Evolutionary conservation across 1,284 basidiomycete genomes (phyloP), one percentile per base, ranked within the genome.

Genomic region (Limonomyces culmigenus): DNA sequence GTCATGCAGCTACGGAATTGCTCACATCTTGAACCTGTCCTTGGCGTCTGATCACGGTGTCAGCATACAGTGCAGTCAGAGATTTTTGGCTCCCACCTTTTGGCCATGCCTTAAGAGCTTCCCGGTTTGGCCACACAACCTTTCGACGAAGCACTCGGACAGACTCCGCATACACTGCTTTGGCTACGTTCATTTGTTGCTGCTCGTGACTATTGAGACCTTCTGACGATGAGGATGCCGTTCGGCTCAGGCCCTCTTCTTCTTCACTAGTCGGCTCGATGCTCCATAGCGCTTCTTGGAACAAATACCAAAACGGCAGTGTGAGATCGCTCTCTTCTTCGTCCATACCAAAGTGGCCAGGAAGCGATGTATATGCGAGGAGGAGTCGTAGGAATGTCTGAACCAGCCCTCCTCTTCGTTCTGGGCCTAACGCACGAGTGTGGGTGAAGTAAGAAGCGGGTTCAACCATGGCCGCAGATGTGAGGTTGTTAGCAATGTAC

Each of bases 321-420:
- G 80, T 83, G 62, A 84, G 70, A 59, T 89, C 85, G 47, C 80
- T 86, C 47, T 84, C 74, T 36, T 84, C 77, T 49, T 91, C 87
- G 37, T 89, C 85, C 0, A 71, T 66, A 1, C 80, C 78, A 45
- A 76, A 84, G 43, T 69, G 72, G 1, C 84, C 85, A 1, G 74
- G 69, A 20, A 85, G 65, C 1, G 72, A 75, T 0, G 83, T 86
- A 43, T 83, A 78, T 5, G 72, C 65, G n/a, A 92, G 55, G 18
- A 88, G 52, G 5, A 81, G 55, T 2, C 67, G 63, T 3, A 93
- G 58, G 48, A 81, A 86, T 1, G 62, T 66, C 47, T 88, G 85
- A 1, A 77, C 69, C 32, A 67, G 63, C 34, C 65, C 70, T 13
- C 54, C 64, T 8, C 23, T 8, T 27, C 43, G 59, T 61, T 0